Evolutionary conservation across 768 basidiomycete species (phyloP).

Genomic region (Mycena pura): DNA sequence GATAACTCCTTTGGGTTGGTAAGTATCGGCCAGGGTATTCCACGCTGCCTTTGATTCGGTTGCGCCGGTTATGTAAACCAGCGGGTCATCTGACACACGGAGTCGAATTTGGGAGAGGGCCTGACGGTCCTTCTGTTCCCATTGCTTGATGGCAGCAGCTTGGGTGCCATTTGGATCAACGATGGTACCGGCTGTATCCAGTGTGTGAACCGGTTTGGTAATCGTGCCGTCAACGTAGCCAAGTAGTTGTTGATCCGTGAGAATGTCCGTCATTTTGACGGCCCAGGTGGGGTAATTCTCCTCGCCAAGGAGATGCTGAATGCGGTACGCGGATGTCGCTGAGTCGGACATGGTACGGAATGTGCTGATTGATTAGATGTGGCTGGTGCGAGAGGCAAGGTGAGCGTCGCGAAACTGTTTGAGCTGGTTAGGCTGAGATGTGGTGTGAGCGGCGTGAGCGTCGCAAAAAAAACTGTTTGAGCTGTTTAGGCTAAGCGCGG

Average conservation of each 20-base stretch:
- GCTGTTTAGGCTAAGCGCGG: no score
- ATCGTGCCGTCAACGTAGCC: conserved; percentile 5
- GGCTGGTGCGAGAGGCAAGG: no score
- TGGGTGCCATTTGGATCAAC: no score
- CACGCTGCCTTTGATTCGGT: conserved; percentile 36
- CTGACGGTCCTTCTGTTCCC: conserved; percentile 33
- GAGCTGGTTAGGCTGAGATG: no score
- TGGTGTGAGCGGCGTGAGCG: no score
- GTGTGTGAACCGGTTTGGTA: background rate
- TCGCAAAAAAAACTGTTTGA: no score
- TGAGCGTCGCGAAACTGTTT: no score
- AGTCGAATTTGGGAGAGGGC: conserved; percentile 38
- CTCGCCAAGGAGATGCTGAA: conserved; percentile 21
- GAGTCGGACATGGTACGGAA: conserved; percentile 24
- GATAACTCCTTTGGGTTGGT: conserved; percentile 35
- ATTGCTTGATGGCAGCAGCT: background rate
- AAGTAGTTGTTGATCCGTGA: conserved; percentile 28
- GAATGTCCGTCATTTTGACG: conserved; percentile 20
- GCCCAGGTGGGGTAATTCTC: conserved; percentile 28
- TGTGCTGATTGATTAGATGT: no score
- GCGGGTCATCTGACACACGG: conserved; percentile 14
- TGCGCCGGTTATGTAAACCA: conserved; percentile 36
- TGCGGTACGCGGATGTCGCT: conserved; percentile 15
- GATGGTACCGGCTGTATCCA: no score
- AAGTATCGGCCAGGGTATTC: conserved; percentile 34